Conservation (phyloP, 176 grass and related monocot species). For the Chrysopogon serrulatus region DNA sequence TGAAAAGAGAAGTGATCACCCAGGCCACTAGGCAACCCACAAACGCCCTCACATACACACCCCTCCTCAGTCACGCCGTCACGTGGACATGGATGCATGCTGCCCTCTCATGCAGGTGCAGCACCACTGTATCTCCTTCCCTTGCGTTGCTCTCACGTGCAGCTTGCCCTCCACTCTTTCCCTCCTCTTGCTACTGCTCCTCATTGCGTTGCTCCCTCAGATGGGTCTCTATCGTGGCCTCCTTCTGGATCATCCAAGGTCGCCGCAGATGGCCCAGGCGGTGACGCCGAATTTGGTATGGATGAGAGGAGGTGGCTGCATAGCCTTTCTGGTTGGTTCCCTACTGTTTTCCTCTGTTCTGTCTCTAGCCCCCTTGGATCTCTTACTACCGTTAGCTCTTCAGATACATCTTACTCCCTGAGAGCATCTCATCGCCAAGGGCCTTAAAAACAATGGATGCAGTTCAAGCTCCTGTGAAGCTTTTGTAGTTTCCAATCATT, state of each 20-base stretch:
- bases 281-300: background rate
- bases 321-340: background rate
- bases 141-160: background rate
- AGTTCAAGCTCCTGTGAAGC: background rate
- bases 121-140: background rate
- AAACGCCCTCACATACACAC: background rate
- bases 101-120: background rate
- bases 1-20: background rate
- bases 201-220: background rate
- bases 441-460: background rate
- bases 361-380: background rate
- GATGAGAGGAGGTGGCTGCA: background rate
- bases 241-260: background rate
- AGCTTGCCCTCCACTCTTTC: background rate
- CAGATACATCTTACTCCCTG: background rate
- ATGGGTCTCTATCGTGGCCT: background rate
- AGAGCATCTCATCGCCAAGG: background rate
- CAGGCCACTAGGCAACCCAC: background rate
- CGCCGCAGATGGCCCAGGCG: background rate
- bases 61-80: background rate
- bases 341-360: too few species aligned
- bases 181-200: background rate
- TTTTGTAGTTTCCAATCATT: background rate
- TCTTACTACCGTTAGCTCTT: background rate
- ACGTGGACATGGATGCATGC: background rate